phyloP scores from a whole-genome alignment of 1,284 basidiomycete species.

The Ustilago tritici region DNA sequence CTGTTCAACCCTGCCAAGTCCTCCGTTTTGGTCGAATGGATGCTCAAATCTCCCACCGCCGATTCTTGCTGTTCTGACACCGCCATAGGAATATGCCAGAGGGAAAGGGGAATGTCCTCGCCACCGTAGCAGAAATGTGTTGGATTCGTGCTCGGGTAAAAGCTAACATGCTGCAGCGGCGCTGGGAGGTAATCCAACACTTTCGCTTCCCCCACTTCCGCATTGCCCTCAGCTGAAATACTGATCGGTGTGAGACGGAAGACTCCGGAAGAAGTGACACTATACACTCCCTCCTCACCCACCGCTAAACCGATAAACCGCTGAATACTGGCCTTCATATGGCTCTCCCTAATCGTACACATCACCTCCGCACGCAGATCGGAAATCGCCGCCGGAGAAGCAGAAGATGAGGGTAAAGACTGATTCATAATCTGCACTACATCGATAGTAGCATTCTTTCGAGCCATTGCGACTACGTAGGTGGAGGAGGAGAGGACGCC shows the following conservation, averaged over 20 bases:
- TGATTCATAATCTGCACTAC: constrained; percentile 43
- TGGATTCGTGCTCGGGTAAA: constrained; percentile 49
- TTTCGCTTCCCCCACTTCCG: constrained; percentile 19
- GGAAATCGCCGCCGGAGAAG: constrained; percentile 10
- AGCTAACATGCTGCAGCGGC: constrained; percentile 53
- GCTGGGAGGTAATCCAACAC: constrained; percentile 41
- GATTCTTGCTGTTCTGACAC: constrained; percentile 34
- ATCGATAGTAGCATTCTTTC: constrained; percentile 58
- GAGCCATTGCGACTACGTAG: constrained; percentile 55
- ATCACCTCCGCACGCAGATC: constrained; percentile 37
- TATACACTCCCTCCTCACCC: constrained; percentile 42
- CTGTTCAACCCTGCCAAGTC: constrained; percentile 37
- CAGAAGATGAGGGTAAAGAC: constrained; percentile 22
- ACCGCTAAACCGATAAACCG: constrained; percentile 59
- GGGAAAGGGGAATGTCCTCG: constrained; percentile 58
- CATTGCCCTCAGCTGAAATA: not conserved
- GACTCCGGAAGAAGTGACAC: constrained; percentile 51
- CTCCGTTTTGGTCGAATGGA: constrained; percentile 26
- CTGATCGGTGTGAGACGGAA: constrained; percentile 47
- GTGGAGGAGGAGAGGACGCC: constrained; percentile 30
- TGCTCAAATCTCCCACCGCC: constrained; percentile 25
- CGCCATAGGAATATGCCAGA: constrained; percentile 51
- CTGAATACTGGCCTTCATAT: constrained; percentile 60
- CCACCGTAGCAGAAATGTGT: constrained; percentile 60
- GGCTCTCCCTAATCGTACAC: constrained; percentile 39